phyloP scores from a whole-genome alignment of 2,329 filamentous ascomycete species.

The Meredithiella fracta region DNA sequence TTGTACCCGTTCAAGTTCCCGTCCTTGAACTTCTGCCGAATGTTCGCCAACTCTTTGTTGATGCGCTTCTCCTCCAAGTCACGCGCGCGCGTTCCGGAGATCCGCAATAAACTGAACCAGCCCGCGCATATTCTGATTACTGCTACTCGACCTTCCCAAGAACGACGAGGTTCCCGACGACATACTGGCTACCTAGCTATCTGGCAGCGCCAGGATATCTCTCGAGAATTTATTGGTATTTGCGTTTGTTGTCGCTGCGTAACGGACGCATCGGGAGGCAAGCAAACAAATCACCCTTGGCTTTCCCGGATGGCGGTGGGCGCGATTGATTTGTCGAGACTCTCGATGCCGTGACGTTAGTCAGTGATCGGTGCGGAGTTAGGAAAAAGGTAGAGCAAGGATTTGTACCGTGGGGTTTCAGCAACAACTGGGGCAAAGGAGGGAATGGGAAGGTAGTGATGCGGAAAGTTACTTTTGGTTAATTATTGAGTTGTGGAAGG shows the following conservation, averaged over 20 bases:
- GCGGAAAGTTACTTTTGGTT: not conserved
- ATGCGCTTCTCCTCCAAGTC: slow-evolving; percentile 98
- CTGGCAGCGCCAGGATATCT: not conserved
- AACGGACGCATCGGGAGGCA: too few relatives aligned
- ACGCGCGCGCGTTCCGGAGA: slow-evolving; percentile 78
- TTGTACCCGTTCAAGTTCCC: slow-evolving; percentile 89
- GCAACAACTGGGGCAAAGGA: not conserved
- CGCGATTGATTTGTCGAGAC: too few relatives aligned
- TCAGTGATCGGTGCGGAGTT: too few relatives aligned
- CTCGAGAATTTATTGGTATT: not conserved
- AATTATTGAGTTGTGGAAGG: not conserved
- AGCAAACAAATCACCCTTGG: too few relatives aligned
- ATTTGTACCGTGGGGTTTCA: not conserved
- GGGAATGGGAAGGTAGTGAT: not conserved
- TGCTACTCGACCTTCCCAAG: slow-evolving; percentile 47
- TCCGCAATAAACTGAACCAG: slow-evolving; percentile 98
- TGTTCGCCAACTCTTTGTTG: slow-evolving; percentile 98
- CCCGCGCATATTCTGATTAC: slow-evolving; percentile 57
- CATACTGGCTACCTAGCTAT: slow-evolving; percentile 26
- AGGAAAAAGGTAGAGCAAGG: too few relatives aligned
- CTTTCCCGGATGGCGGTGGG: too few relatives aligned
- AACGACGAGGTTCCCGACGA: slow-evolving; percentile 43
- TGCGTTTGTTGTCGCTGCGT: too few relatives aligned
- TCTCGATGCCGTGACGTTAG: too few relatives aligned
- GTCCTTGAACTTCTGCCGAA: slow-evolving; percentile 95